Base-by-base conservation (phyloP, 768 basidiomycete species). In the Tulasnella sp. region DNA sequence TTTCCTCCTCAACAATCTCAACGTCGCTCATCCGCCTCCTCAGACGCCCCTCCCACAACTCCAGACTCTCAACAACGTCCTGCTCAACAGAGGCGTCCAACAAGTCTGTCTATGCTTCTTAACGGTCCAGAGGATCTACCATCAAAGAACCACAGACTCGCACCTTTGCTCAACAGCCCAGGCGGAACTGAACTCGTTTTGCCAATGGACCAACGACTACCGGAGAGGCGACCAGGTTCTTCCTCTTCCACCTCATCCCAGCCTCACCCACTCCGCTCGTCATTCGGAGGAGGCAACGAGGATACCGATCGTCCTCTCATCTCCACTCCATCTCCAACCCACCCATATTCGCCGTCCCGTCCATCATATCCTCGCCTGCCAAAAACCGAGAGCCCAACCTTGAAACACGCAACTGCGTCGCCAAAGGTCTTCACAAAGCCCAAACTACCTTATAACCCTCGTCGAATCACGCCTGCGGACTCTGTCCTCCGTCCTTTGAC, bases 401-500 rank as follows among this genome's bases (percentile, higher is more conserved):
- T 42, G 29, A 45, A 58, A 70, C 58, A 64, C 12, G 58, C 58
- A 11, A 64, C 82, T 2, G 83, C 79, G 81, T 8, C 68, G 15
- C 81, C 82, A 40, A 79, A 80, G 1, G 77, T 80, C 14, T 79
- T 80, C 1, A 78, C 79, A 49, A 80, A 81, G 6, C 82, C 87
- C 2, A 79, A 84, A 38, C 81, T 88, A 34, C 89, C 91, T 5
- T 93, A 93, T 82, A 89, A 86, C 75, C 92, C 92, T 3, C 85
- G 83, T 71, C 86, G 92, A 64, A 85, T 88, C 79, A 87, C 92
- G 0, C 87, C 90, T 17, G 85, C 92, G 19, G 83, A 83, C 37
- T 88, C 88, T 7, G 87, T 93, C 54, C 87, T 92, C 79, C 81
- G 87, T 3, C 92, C 92, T 1, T 86, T 93, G 79, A 85, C 91